phyloP scores from a whole-genome alignment of 208 protist species.

The Leishmania tarentolae region DNA sequence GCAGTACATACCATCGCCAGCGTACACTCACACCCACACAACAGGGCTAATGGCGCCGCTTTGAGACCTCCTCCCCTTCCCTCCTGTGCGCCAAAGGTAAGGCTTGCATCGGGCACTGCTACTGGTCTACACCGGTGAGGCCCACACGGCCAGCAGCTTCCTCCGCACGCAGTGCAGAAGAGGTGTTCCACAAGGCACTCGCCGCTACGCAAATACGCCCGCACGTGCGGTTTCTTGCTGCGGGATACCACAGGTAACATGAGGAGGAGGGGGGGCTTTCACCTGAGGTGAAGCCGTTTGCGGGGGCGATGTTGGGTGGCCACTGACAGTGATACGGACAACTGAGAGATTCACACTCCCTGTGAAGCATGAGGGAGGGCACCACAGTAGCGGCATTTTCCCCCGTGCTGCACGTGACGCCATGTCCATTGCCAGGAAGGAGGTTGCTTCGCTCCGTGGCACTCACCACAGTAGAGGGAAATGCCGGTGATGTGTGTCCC shows the following conservation, averaged over 20 bases:
- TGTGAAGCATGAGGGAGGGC: not conserved
- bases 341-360: not conserved
- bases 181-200: not conserved
- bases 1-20: not conserved
- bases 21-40: not conserved
- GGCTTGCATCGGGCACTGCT: not conserved
- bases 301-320: not conserved
- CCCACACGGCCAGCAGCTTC: not conserved
- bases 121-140: not conserved
- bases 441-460: not conserved
- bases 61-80: not conserved
- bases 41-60: not conserved
- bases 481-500: not conserved
- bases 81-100: not conserved
- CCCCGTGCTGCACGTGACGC: not conserved
- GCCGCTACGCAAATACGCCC: not conserved
- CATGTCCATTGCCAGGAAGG: not conserved
- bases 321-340: not conserved
- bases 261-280: not conserved
- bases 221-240: not conserved
- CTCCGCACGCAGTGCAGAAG: slow-evolving; percentile 5
- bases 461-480: not conserved
- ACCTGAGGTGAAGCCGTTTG: not conserved
- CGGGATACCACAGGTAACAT: not conserved
- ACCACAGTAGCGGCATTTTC: not conserved